phyloP scores from a whole-genome alignment of 768 basidiomycete species.

The Termitomyces sp. region DNA sequence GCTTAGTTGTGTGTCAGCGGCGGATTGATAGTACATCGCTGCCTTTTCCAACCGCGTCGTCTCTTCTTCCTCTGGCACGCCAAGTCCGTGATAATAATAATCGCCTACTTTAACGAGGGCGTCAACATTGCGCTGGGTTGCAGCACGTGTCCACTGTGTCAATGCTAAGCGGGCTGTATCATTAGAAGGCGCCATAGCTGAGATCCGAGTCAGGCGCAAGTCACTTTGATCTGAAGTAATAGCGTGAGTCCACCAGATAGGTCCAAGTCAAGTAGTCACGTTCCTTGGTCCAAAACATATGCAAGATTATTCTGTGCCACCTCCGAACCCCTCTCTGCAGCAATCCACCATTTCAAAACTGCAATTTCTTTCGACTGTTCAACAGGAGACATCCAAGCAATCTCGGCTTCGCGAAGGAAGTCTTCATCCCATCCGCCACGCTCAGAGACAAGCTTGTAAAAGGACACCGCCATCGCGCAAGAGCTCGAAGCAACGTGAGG shows the following conservation, averaged over 20 bases:
- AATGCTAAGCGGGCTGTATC: slow-evolving; percentile 80
- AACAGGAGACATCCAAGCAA: slow-evolving; percentile 63
- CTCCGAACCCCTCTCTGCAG: slow-evolving; percentile 89
- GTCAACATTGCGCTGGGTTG: slow-evolving; percentile 92
- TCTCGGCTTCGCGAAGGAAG: slow-evolving; percentile 75
- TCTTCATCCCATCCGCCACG: slow-evolving; percentile 86
- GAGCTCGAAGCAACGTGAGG: slow-evolving; percentile 56
- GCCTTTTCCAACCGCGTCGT: slow-evolving; percentile 77
- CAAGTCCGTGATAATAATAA: slow-evolving; percentile 91
- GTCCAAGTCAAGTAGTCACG: slow-evolving; percentile 11
- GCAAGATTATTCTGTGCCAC: slow-evolving; percentile 94
- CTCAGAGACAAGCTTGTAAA: slow-evolving; percentile 90
- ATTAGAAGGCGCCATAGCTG: slow-evolving; percentile 69
- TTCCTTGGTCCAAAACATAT: slow-evolving; percentile 88
- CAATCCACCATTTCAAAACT: slow-evolving; percentile 92
- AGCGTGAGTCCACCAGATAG: not conserved
- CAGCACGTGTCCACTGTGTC: slow-evolving; percentile 92
- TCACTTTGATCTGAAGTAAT: slow-evolving; percentile 57
- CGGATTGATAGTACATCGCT: slow-evolving; percentile 89
- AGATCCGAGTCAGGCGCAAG: slow-evolving; percentile 61
- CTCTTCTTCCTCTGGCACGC: slow-evolving; percentile 66
- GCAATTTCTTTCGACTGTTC: slow-evolving; percentile 77
- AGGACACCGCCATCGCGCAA: slow-evolving; percentile 88
- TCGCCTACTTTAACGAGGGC: slow-evolving; percentile 97
- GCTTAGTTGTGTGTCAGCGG: slow-evolving; percentile 87